A percentile compares a stretch with the other conserved stretches of the same genome.
phyloP scores from a whole-genome alignment of 2,329 filamentous ascomycete genomes.

The Hypoxylon sp. region DNA sequence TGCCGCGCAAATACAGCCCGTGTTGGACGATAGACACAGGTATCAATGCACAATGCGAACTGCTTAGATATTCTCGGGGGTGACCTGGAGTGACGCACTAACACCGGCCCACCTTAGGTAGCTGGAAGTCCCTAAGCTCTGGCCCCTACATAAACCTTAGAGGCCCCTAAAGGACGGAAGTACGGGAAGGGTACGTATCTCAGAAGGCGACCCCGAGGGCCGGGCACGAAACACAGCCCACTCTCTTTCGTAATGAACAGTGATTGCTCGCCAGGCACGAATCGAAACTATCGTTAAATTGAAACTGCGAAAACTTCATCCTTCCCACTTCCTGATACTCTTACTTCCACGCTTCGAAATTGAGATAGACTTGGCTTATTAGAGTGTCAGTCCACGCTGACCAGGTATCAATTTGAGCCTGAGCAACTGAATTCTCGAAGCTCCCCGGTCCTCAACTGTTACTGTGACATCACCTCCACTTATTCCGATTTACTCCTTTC shows the following conservation, averaged over 20 bases:
- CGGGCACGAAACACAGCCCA: conserved; percentile 43
- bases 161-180: conserved; percentile 2
- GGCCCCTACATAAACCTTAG: background rate
- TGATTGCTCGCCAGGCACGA: conserved; percentile 42
- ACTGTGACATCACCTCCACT: conserved; percentile 53
- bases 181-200: conserved; percentile 12
- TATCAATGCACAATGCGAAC: conserved; percentile 15
- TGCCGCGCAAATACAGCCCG: conserved; percentile 39
- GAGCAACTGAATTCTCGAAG: conserved; percentile 21
- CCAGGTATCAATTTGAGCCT: conserved; percentile 22
- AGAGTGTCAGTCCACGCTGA: conserved; percentile 30
- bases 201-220: conserved; percentile 31
- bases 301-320: conserved; percentile 39
- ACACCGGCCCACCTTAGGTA: no score
- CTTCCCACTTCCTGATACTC: conserved; percentile 18
- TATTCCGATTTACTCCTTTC: conserved; percentile 31
- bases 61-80: background rate
- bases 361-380: conserved; percentile 25
- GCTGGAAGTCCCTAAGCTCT: background rate
- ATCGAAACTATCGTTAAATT: conserved; percentile 42
- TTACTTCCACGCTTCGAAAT: conserved; percentile 19
- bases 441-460: conserved; percentile 26
- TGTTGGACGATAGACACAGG: conserved; percentile 12
- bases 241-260: conserved; percentile 45
- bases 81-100: background rate